Conservation (phyloP, 2,329 filamentous ascomycete genomes). For the Alternaria sp. region DNA sequence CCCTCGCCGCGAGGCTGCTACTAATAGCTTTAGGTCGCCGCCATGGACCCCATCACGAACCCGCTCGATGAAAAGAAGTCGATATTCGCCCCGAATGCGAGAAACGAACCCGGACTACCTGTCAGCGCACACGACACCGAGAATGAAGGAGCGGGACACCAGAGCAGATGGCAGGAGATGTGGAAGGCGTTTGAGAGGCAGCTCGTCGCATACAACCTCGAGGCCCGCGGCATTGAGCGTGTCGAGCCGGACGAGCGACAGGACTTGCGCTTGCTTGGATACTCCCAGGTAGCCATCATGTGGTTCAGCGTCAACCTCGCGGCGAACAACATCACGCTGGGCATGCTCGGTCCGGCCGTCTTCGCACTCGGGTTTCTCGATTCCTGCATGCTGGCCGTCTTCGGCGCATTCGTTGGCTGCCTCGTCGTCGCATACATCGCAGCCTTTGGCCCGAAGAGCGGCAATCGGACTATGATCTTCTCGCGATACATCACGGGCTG, state of each 20-base stretch:
- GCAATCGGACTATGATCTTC: conserved; percentile 67
- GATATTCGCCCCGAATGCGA: conserved; percentile 31
- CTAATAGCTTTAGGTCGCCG: conserved; percentile 46
- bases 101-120: conserved; percentile 19
- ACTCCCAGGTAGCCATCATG: conserved; percentile 62
- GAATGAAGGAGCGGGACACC: background rate
- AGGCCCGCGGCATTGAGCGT: conserved; percentile 66
- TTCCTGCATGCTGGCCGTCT: conserved; percentile 62
- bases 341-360: conserved; percentile 66
- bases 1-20: conserved; percentile 22
- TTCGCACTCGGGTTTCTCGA: conserved; percentile 66
- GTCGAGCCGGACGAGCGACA: conserved; percentile 63
- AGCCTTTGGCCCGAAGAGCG: conserved; percentile 66
- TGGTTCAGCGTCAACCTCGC: conserved; percentile 70
- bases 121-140: conserved; percentile 12
- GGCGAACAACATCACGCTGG: conserved; percentile 69
- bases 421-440: conserved; percentile 65
- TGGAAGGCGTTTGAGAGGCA: conserved; percentile 50
- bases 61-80: conserved; percentile 17
- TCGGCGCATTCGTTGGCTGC: conserved; percentile 63
- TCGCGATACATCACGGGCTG: conserved; percentile 67
- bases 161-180: conserved; percentile 21
- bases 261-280: conserved; percentile 58
- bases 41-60: conserved; percentile 26
- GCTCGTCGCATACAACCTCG: conserved; percentile 61